phyloP scores from a whole-genome alignment of 345 rosid species.

The Nasturtium officinale region DNA sequence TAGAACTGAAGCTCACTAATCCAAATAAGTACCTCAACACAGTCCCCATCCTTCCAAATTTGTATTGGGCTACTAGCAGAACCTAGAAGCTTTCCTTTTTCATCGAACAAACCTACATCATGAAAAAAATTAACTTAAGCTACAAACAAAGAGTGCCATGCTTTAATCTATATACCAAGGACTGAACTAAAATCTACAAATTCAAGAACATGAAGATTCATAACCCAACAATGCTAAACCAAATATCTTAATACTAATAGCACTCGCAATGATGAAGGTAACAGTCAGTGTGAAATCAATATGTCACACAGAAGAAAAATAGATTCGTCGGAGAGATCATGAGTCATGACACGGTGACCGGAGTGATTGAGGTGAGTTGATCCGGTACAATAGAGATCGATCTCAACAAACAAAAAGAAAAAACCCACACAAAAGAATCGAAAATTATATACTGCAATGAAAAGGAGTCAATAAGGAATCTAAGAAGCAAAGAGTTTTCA shows the following conservation, averaged over 20 bases:
- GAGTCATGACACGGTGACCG: not conserved
- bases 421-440: not conserved
- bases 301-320: not conserved
- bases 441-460: not conserved
- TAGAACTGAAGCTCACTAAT: not conserved
- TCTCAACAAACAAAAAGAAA: not conserved
- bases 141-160: not conserved
- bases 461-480: not conserved
- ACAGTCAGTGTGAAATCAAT: too few species aligned
- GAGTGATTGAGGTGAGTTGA: not conserved
- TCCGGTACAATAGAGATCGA: not conserved
- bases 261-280: not conserved
- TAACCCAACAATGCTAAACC: not conserved
- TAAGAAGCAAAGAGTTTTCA: not conserved
- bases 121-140: not conserved
- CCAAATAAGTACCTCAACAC: conserved; percentile 63
- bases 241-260: not conserved
- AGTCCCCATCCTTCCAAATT: conserved; percentile 89
- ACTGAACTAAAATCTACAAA: not conserved
- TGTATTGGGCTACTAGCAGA: conserved; percentile 90
- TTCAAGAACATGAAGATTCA: not conserved
- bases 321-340: not conserved
- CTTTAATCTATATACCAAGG: not conserved
- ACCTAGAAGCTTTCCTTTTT: conserved; percentile 78
- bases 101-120: conserved; percentile 79